A percentile compares a stretch with the other conserved stretches of the same genome.
phyloP scores from a whole-genome alignment of 2,329 filamentous ascomycete species.

The Fusarium citri region DNA sequence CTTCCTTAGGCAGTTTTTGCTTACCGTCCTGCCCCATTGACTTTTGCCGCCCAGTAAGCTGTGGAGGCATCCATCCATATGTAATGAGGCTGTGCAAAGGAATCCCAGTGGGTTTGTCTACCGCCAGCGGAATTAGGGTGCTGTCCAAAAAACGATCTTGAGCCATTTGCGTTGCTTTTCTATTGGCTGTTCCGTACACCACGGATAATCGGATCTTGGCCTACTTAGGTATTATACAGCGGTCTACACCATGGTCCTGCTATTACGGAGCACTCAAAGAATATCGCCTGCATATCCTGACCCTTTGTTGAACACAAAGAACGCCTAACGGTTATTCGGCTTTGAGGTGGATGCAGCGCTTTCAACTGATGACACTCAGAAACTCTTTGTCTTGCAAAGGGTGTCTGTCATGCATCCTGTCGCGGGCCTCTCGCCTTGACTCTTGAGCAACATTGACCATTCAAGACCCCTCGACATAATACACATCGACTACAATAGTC shows the following conservation, averaged over 20 bases:
- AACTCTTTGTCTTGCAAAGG: not conserved
- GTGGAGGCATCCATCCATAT: not conserved
- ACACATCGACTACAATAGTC: not conserved
- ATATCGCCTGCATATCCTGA: not conserved
- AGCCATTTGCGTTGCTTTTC: not conserved
- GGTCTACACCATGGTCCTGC: not conserved
- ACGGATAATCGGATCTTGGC: not conserved
- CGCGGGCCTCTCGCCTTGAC: not conserved
- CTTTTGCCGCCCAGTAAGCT: not conserved
- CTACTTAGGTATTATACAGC: not conserved
- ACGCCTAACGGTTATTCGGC: not conserved
- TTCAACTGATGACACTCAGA: slow-evolving; percentile 11
- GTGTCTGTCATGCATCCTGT: not conserved
- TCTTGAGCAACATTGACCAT: not conserved
- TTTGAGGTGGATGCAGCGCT: slow-evolving; percentile 9
- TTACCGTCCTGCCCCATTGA: not conserved
- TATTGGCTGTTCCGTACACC: slow-evolving; percentile 21
- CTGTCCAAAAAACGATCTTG: not conserved
- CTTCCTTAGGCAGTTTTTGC: not conserved
- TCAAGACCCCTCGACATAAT: not conserved
- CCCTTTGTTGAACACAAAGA: not conserved
- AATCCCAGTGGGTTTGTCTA: not conserved
- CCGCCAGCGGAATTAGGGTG: not conserved
- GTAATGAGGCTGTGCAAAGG: slow-evolving; percentile 43
- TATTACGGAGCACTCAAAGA: not conserved